Conservation (phyloP, 495 filamentous ascomycete genomes). For the Podospora conica region DNA sequence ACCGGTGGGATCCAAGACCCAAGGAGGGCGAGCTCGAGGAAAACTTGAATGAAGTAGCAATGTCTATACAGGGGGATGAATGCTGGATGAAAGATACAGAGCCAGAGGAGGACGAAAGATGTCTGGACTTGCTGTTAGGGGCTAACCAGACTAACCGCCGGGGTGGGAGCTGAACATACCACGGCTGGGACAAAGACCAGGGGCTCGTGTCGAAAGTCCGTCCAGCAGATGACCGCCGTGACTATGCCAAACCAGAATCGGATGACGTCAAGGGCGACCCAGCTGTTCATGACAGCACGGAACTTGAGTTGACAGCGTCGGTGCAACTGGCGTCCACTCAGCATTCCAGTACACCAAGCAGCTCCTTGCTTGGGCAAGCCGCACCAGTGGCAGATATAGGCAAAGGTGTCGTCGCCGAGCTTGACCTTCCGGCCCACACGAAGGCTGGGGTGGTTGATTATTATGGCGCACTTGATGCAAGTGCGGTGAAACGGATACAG, state of each 20-base stretch:
- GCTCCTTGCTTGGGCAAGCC: constrained; percentile 19
- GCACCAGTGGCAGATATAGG: constrained; percentile 29
- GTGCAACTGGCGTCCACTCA: constrained; percentile 27
- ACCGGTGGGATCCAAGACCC: constrained; percentile 28
- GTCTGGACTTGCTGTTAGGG: constrained; percentile 6
- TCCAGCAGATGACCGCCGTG: constrained; percentile 20
- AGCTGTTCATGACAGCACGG: constrained; percentile 18
- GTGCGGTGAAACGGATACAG: constrained; percentile 22
- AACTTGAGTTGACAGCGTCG: constrained; percentile 22
- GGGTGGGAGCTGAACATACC: constrained; percentile 14
- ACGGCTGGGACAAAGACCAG: constrained; percentile 26
- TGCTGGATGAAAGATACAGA: constrained; percentile 19
- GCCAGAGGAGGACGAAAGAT: constrained; percentile 27
- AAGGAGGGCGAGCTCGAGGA: constrained; percentile 26
- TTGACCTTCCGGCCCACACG: constrained; percentile 15
- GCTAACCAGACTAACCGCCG: not conserved
- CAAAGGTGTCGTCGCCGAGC: constrained; percentile 18
- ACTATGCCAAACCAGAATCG: constrained; percentile 24
- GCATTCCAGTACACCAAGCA: constrained; percentile 3
- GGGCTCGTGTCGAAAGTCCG: constrained; percentile 16
- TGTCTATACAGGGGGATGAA: constrained; percentile 7
- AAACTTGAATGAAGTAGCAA: constrained; percentile 19
- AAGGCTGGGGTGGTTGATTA: constrained; percentile 17
- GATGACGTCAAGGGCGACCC: constrained; percentile 23
- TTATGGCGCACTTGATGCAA: constrained; percentile 24